Conservation (phyloP, 2,329 filamentous ascomycete species). For the Graphilbum fragrans region DNA sequence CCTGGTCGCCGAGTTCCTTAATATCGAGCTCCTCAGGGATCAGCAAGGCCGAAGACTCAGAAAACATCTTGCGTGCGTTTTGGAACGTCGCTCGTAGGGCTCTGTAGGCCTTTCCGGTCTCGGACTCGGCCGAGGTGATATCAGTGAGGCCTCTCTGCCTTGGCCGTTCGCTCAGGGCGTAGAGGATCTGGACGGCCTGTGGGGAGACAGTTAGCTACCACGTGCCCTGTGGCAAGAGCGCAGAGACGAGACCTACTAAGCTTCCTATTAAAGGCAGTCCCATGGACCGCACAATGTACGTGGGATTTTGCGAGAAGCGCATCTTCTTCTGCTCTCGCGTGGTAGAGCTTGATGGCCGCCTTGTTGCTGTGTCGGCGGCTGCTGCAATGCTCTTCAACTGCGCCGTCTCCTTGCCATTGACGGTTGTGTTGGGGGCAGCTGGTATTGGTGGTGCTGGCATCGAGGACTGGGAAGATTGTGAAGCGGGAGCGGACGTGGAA, state of each 20-base stretch:
- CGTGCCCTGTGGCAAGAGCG: too few relatives aligned
- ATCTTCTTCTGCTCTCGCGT: constrained; percentile 17
- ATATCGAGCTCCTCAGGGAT: constrained; percentile 25
- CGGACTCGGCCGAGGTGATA: constrained; percentile 17
- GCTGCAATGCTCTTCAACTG: too few relatives aligned
- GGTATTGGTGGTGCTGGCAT: too few relatives aligned
- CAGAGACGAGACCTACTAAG: constrained; percentile 12
- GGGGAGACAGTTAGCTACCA: background rate
- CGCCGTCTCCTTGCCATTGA: too few relatives aligned
- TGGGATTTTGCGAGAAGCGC: constrained; percentile 20
- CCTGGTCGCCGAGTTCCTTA: constrained; percentile 22
- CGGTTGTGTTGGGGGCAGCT: too few relatives aligned
- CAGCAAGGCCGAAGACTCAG: constrained; percentile 17
- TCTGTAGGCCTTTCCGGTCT: constrained; percentile 22
- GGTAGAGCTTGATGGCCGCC: constrained; percentile 7
- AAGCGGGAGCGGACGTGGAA: too few relatives aligned
- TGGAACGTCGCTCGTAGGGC: constrained; percentile 20
- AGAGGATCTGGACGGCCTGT: constrained; percentile 23
- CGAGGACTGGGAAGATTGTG: too few relatives aligned
- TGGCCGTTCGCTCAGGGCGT: constrained; percentile 21
- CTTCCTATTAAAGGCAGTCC: constrained; percentile 21
- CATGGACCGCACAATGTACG: constrained; percentile 22
- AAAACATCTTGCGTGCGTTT: constrained; percentile 20
- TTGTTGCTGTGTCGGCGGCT: background rate
- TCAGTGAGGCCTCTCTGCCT: constrained; percentile 17